Evolutionary conservation across 805 yeast species (phyloP), one percentile per base, ranked within the genome.

Genomic region (Clavispora vitiphila): DNA sequence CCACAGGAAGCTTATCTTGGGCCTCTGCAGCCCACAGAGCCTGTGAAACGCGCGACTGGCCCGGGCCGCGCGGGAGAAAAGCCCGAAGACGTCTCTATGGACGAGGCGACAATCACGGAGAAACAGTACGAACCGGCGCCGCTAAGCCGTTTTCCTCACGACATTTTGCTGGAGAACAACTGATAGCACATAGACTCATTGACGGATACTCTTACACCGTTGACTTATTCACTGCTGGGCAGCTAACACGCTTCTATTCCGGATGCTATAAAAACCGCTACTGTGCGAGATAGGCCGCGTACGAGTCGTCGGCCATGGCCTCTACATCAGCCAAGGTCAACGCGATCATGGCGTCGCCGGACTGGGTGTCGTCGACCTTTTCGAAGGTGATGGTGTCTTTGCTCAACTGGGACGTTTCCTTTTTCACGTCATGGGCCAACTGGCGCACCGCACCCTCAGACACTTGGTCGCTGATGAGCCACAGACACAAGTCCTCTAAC

Each of bases 401-500:
- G 10, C 48, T 40, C 21, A 81, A 31, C 0, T 42, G 35, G 16
- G 55, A 64, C 8, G 69, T 50, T 37, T 71, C 77, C 41, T 66
- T 74, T 36, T 67, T 67, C 35, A 86, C 55, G 48, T 86, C 93
- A 41, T 78, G 80, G 1, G 91, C 86, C 19, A 88, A 61, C 34
- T 76, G 72, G 42, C 86, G 67, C 20, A 88, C 55, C 19, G 76
- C 72, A 29, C 62, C 67, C 49, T 83, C 90, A 47, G 71, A 71
- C 30, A 86, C 80, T 34, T 71, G 71, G 39, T 78, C 80, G 42
- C 75, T 64, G 18, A 84, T 67, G 14, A 84, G 58, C 95, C 95
- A 90, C 12, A 82, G 68, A 43, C 86, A 73, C 47, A 87, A 67
- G 58, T 90, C 96, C 53, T 85, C 88, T 5, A 88, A 50, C 69